A percentile compares a stretch with the other conserved stretches of the same genome.
Evolutionary conservation across 1,284 basidiomycete species (phyloP).

Genomic region (Fomitopsis betulina): DNA sequence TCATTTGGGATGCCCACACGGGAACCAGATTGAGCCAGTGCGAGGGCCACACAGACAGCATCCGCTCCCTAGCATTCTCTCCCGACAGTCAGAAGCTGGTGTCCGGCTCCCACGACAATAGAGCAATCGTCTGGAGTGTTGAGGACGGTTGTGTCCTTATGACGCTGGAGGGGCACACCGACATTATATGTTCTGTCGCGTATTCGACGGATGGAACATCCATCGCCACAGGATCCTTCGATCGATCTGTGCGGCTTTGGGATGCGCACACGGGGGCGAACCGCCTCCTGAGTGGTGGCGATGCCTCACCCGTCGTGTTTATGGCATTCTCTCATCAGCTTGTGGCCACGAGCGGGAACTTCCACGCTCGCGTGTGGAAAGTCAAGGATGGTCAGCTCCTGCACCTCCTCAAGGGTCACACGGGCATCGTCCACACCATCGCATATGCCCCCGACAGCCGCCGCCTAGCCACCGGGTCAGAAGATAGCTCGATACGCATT

Average conservation of each 20-base stretch:
- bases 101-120: slow-evolving; percentile 9
- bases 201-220: slow-evolving; percentile 5
- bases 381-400: slow-evolving; percentile 5
- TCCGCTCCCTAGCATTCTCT: slow-evolving; percentile 17
- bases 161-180: neutral
- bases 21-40: neutral
- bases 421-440: slow-evolving; percentile 8
- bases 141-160: neutral
- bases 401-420: slow-evolving; percentile 6
- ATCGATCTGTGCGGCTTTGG: slow-evolving; percentile 1
- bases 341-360: slow-evolving; percentile 15
- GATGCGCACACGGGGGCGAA: neutral
- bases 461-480: slow-evolving; percentile 10
- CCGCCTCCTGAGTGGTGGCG: too few relatives aligned
- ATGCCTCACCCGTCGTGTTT: neutral
- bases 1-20: slow-evolving; percentile 18
- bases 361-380: slow-evolving; percentile 17
- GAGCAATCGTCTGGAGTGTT: slow-evolving; percentile 6
- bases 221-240: neutral
- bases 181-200: neutral
- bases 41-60: slow-evolving; percentile 7
- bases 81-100: slow-evolving; percentile 12
- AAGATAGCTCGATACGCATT: slow-evolving; percentile 9
- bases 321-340: slow-evolving; percentile 13
- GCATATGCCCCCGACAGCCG: slow-evolving; percentile 14